Base-by-base conservation (phyloP, 1,284 basidiomycete species). In the Abortiporus biennis region DNA sequence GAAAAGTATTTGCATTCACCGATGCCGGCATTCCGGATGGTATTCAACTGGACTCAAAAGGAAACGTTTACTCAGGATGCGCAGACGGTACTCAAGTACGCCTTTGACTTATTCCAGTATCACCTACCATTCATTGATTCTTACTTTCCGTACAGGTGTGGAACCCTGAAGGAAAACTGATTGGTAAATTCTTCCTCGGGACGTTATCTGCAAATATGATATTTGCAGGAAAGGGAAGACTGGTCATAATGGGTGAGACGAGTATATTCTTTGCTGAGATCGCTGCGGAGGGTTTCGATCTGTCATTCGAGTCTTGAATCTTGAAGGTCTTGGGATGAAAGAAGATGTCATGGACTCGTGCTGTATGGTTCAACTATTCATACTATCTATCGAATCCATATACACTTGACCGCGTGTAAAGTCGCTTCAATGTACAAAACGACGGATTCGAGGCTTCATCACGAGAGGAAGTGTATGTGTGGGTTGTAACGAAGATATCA, bases 161-260 rank as follows among this genome's bases (percentile, higher is more conserved):
- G 74, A 75, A 78, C 54, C 53, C 71, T 0, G 54, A 70, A 12
- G 85, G 85, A 2, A 72, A 67, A 2, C 66, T 89, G 2, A 63
- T 90, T 8, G 85, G 86, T 32, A 90, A 89, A 61, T 80, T 90
- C 57, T 87, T 81, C 63, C 47, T 80, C 0, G 78, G 77, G 13
- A 66, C 59, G 3, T 68, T 67, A 0, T 69, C 73, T 3, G 74
- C 85, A 20, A 84, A 89, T 56, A 66, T 82, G 64, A 72, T 77
- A 9, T 89, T 89, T 54, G 81, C 81, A 0, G 76, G 75, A 0
- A 61, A 71, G 44, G 77, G 78, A 1, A 64, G 76, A 9, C 68
- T 88, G 33, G 69, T 87, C 25, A 80, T 90, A 46, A 58, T 83
- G 47, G 79, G 76, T 0, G 84, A 87, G 58, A 83, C 78, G 11